phyloP scores from a whole-genome alignment of 1,284 basidiomycete species.

The Puccinia hordei region DNA sequence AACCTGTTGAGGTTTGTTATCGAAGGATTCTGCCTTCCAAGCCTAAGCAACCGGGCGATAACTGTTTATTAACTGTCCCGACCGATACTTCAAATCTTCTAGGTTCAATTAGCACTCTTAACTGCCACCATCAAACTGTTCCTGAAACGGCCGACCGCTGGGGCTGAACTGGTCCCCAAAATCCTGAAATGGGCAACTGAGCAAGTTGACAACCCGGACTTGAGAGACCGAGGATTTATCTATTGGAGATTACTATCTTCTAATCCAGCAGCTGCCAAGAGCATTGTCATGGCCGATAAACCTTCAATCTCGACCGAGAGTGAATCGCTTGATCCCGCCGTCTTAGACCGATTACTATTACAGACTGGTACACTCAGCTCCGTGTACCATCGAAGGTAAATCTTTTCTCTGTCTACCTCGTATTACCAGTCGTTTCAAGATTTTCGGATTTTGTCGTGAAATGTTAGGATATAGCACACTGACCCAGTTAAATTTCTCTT shows the following conservation, averaged over 20 bases:
- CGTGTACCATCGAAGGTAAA: slow-evolving; percentile 57
- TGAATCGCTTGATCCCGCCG: slow-evolving; percentile 92
- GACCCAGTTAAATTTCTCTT: neutral
- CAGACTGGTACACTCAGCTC: slow-evolving; percentile 57
- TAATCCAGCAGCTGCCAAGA: slow-evolving; percentile 82
- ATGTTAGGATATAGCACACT: neutral
- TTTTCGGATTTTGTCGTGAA: neutral
- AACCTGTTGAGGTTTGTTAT: slow-evolving; percentile 75
- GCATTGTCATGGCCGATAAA: slow-evolving; percentile 84
- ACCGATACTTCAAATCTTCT: slow-evolving; percentile 7
- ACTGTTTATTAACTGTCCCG: neutral
- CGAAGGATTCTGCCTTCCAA: slow-evolving; percentile 12
- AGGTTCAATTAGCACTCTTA: slow-evolving; percentile 93
- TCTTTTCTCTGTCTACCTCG: slow-evolving; percentile 14
- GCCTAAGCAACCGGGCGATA: neutral
- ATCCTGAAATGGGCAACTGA: slow-evolving; percentile 97
- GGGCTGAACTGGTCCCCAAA: slow-evolving; percentile 88
- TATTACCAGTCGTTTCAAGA: neutral
- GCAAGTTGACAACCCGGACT: slow-evolving; percentile 93
- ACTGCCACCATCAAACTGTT: slow-evolving; percentile 97
- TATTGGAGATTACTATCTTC: slow-evolving; percentile 97
- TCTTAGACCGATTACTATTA: slow-evolving; percentile 75
- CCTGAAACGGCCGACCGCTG: slow-evolving; percentile 86
- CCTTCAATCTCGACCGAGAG: slow-evolving; percentile 97
- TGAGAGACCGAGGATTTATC: slow-evolving; percentile 96